These are phyloP conservation scores for Lolium rigidum DNA, from an alignment of 176 grass and related monocot genomes.

Conservation along the genomic window DNA sequence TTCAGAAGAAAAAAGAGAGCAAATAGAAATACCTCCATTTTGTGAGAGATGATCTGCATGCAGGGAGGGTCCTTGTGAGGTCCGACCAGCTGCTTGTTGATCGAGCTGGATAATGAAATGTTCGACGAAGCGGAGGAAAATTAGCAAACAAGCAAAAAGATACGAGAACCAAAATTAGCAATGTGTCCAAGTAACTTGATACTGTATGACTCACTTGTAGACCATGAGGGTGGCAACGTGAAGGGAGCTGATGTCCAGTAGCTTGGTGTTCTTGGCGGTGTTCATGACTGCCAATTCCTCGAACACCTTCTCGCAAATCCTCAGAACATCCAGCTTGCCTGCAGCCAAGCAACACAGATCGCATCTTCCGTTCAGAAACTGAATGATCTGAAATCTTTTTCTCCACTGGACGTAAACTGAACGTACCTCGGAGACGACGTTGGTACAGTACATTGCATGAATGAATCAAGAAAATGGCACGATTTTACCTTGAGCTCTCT, in stretches of 20 bases:
- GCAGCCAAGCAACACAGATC: background rate
- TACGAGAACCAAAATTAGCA: background rate
- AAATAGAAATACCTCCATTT: conserved; percentile 46
- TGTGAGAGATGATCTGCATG: background rate
- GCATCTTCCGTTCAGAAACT: conserved; percentile 1
- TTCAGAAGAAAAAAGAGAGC: background rate
- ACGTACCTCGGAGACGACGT: background rate
- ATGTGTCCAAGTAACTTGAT: background rate
- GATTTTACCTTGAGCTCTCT: conserved; percentile 49
- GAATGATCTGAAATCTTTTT: background rate
- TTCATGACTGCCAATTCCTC: conserved; percentile 32
- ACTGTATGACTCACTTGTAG: conserved; percentile 59
- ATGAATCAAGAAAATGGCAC: background rate
- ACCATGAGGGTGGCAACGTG: conserved; percentile 74
- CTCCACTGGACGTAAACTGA: background rate
- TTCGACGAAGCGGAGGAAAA: background rate
- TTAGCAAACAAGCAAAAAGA: background rate
- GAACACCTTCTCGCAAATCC: conserved; percentile 67
- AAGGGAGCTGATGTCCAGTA: conserved; percentile 47
- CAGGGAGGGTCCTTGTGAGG: conserved; percentile 85
- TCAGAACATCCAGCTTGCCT: conserved; percentile 64
- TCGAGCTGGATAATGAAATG: conserved; percentile 45
- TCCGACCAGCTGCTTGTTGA: conserved; percentile 66
- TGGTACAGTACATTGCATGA: background rate
- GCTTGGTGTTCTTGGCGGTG: background rate